Evolutionary conservation across 176 grass and related monocot species (phyloP).

Genomic region (Aegilops longissima): DNA sequence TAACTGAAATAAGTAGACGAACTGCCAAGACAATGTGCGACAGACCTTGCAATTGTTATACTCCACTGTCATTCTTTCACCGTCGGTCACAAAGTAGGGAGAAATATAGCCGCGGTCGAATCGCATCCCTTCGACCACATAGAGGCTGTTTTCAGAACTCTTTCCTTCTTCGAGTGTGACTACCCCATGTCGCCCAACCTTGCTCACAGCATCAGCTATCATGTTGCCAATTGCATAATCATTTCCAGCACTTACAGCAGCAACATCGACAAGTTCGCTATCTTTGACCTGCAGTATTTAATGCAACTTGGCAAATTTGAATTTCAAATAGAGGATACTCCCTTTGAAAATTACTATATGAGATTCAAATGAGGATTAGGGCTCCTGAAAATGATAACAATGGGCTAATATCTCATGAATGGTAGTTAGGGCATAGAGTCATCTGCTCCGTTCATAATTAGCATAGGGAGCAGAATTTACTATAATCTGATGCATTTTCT

Average conservation of each 20-base stretch:
- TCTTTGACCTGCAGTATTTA: neutral
- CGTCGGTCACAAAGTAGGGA: neutral
- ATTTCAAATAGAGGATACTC: neutral
- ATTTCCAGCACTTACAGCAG: constrained; percentile 21
- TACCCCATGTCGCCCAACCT: constrained; percentile 4
- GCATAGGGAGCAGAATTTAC: neutral
- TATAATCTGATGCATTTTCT: neutral
- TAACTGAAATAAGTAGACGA: neutral
- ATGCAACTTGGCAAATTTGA: neutral
- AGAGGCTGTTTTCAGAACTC: neutral
- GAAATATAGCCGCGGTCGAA: neutral
- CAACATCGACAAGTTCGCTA: constrained; percentile 13
- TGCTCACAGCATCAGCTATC: constrained; percentile 12
- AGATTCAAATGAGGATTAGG: too few relatives aligned
- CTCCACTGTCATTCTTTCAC: neutral
- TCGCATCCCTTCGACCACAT: neutral
- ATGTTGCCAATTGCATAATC: constrained; percentile 17
- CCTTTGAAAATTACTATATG: too few relatives aligned
- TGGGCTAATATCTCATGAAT: neutral
- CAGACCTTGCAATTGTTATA: neutral
- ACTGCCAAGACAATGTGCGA: neutral
- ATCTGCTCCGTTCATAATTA: neutral
- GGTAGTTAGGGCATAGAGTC: neutral
- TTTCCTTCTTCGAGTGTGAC: constrained; percentile 1
- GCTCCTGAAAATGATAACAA: neutral